Conservation (phyloP, 2,329 filamentous ascomycete genomes). For the Neocucurbitaria cava region DNA sequence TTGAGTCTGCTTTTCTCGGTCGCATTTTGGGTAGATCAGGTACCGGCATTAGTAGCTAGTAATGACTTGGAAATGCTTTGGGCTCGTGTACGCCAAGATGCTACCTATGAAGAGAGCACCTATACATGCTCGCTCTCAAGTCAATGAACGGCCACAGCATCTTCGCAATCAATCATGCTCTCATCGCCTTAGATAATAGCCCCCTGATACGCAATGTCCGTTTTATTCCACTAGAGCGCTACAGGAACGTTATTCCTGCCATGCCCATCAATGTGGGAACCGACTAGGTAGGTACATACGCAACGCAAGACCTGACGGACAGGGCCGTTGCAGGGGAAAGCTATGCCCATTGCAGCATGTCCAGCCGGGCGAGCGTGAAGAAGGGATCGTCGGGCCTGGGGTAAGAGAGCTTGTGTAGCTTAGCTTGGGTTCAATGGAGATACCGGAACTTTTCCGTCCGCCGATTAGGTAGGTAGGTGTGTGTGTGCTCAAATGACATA, state of each 20-base stretch:
- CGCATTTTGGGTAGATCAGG: neutral
- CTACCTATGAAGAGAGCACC: too few species aligned
- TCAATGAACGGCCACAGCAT: too few species aligned
- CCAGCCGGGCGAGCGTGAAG: constrained; percentile 15
- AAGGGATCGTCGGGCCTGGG: constrained; percentile 9
- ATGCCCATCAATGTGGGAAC: neutral
- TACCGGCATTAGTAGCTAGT: too few species aligned
- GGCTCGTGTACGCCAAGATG: too few species aligned
- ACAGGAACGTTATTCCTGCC: constrained; percentile 5
- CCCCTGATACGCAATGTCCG: neutral
- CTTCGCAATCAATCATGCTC: neutral
- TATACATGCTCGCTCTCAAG: neutral
- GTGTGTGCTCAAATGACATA: neutral
- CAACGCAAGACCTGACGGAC: constrained; percentile 1
- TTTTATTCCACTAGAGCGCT: constrained; percentile 5
- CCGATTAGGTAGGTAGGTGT: too few species aligned
- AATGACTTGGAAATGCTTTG: too few species aligned
- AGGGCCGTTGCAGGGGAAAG: constrained; percentile 8
- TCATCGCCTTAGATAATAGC: constrained; percentile 2
- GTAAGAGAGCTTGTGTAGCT: too few species aligned
- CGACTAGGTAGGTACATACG: too few species aligned
- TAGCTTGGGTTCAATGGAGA: constrained; percentile 11
- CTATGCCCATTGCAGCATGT: constrained; percentile 21
- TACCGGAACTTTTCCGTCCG: constrained; percentile 9
- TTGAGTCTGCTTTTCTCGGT: neutral